Evolutionary conservation across 2,329 filamentous ascomycete genomes (phyloP).

Genomic region (Botrytis pseudocinerea): DNA sequence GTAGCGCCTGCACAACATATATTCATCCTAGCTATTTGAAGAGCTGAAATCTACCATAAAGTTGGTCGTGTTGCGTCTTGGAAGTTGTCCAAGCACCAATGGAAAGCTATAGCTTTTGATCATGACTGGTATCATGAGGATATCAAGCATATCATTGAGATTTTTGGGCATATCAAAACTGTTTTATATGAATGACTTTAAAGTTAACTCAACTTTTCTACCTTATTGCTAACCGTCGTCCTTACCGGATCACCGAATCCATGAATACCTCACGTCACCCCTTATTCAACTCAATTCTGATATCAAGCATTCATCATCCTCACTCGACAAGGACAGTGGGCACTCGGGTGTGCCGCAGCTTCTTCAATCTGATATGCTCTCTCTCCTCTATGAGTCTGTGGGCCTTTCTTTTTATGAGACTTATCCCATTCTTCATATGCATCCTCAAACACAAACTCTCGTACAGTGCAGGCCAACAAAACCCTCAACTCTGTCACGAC

Average conservation of each 20-base stretch:
- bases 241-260: neutral
- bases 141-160: neutral
- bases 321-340: slow-evolving; percentile 1
- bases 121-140: neutral
- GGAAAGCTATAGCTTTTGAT: neutral
- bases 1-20: neutral
- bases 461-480: slow-evolving; percentile 45
- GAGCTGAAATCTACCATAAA: neutral
- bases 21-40: neutral
- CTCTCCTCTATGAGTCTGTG: neutral
- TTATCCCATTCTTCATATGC: slow-evolving; percentile 12
- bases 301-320: neutral
- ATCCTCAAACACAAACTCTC: slow-evolving; percentile 13
- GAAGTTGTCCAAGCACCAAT: neutral
- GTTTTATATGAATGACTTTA: neutral
- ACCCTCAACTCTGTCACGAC: slow-evolving; percentile 51
- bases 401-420: neutral
- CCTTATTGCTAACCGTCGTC: neutral
- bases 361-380: slow-evolving; percentile 1
- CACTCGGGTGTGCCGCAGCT: neutral
- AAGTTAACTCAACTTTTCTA: neutral
- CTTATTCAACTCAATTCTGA: neutral
- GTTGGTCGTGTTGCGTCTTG: neutral
- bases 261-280: neutral
- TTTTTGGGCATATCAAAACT: neutral